A percentile compares a stretch with the other conserved stretches of the same genome.
Conservation (phyloP, 345 rosid species). For the Litchi chinensis region DNA sequence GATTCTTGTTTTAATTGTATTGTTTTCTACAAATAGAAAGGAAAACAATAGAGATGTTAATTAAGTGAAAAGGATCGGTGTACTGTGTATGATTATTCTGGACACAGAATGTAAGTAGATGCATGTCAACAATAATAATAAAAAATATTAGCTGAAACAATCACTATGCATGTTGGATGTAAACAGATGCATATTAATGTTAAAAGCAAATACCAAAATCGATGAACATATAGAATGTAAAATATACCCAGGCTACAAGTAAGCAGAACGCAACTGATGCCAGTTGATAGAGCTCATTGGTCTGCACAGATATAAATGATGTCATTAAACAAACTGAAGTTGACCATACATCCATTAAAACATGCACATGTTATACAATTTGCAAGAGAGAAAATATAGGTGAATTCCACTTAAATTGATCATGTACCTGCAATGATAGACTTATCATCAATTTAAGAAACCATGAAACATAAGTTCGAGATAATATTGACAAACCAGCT, state of each 20-base stretch:
- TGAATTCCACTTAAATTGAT: neutral
- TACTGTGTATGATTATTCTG: neutral
- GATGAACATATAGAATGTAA: constrained; percentile 27
- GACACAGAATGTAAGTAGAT: neutral
- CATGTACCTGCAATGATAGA: constrained; percentile 72
- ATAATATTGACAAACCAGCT: constrained; percentile 64
- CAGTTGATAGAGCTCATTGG: constrained; percentile 93
- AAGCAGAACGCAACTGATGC: constrained; percentile 96
- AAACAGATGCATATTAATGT: neutral
- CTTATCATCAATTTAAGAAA: constrained; percentile 85
- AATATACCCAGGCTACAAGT: constrained; percentile 92
- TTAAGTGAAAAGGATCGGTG: no score
- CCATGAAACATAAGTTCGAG: constrained; percentile 82
- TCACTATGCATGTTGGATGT: neutral
- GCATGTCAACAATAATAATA: neutral
- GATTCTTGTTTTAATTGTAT: no score
- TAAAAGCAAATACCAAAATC: neutral
- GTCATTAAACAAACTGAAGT: neutral
- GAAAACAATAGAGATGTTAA: neutral
- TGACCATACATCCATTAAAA: neutral
- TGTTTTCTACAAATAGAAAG: neutral
- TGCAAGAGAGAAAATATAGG: neutral
- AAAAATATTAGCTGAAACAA: neutral
- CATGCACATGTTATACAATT: neutral
- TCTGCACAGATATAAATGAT: constrained; percentile 37